phyloP scores from a whole-genome alignment of 1,139 yeast species.

The Groenewaldozyma sp. region DNA sequence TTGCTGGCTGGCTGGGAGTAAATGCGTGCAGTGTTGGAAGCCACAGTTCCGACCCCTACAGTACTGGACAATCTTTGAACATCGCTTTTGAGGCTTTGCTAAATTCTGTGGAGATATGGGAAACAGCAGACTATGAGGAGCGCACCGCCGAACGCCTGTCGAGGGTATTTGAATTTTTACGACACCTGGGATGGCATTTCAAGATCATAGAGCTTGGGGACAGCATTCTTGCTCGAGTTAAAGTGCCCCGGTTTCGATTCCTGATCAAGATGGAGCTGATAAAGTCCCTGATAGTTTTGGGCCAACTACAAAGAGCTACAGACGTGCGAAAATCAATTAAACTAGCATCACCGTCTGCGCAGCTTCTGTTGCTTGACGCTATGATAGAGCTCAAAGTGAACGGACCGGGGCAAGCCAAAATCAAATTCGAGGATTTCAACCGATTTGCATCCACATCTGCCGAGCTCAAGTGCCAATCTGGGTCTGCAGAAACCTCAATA shows the following conservation, averaged over 20 bases:
- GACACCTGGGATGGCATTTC: not conserved
- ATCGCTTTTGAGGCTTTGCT: too few relatives aligned
- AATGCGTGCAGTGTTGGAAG: too few relatives aligned
- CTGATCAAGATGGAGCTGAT: not conserved
- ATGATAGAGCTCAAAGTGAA: not conserved
- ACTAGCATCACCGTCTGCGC: too few relatives aligned
- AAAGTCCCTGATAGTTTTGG: not conserved
- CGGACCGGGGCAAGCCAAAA: too few relatives aligned
- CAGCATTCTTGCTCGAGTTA: not conserved
- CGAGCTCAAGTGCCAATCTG: too few relatives aligned
- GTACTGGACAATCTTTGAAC: too few relatives aligned
- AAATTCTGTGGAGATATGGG: not conserved
- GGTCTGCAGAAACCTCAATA: too few relatives aligned
- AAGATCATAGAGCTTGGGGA: not conserved
- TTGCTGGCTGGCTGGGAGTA: too few relatives aligned
- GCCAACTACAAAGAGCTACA: not conserved
- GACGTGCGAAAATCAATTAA: too few relatives aligned
- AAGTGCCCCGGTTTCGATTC: not conserved
- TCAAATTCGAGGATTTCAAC: too few relatives aligned
- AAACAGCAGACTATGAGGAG: not conserved
- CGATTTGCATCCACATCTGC: too few relatives aligned
- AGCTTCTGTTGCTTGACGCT: not conserved
- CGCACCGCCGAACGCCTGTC: conserved; percentile 11
- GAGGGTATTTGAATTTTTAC: not conserved
- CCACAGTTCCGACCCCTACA: too few relatives aligned